A percentile compares a stretch with the other conserved stretches of the same genome.
Evolutionary conservation across 768 basidiomycete genomes (phyloP).

Genomic region (Mycena albidolilacea): DNA sequence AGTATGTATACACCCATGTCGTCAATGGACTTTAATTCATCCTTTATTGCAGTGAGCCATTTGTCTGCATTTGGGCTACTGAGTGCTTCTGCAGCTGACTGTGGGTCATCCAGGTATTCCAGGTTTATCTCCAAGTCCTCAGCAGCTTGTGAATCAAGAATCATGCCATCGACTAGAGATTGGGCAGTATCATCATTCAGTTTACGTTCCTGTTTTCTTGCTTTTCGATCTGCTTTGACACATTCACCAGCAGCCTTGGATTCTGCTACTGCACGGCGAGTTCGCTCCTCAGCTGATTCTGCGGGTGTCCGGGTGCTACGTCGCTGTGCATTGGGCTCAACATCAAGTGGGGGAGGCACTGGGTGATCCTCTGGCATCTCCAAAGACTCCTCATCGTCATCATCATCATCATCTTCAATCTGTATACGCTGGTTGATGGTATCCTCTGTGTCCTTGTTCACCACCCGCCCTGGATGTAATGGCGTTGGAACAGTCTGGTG

Average conservation of each 20-base stretch:
- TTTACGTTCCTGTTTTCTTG: not conserved
- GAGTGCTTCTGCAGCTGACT: no score
- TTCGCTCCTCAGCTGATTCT: not conserved
- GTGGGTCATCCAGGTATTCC: not conserved
- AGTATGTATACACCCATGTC: constrained; percentile 49
- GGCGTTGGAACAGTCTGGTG: not conserved
- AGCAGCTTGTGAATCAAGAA: not conserved
- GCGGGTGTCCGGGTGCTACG: not conserved
- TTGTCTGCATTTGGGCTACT: no score
- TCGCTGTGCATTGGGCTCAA: no score
- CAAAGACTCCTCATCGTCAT: not conserved
- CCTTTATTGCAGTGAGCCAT: constrained; percentile 17
- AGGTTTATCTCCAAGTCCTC: not conserved
- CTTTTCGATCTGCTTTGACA: not conserved
- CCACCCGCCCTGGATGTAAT: not conserved
- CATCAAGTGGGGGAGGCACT: no score
- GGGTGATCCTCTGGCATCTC: no score
- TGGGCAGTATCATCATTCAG: not conserved
- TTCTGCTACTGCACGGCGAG: not conserved
- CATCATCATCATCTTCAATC: not conserved
- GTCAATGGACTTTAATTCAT: constrained; percentile 45
- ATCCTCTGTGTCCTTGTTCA: not conserved
- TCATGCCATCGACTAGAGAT: not conserved
- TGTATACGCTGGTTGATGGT: no score
- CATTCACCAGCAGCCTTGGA: not conserved